phyloP scores from a whole-genome alignment of 352 stramenopile genomes.

The Blastocystis sp. region DNA sequence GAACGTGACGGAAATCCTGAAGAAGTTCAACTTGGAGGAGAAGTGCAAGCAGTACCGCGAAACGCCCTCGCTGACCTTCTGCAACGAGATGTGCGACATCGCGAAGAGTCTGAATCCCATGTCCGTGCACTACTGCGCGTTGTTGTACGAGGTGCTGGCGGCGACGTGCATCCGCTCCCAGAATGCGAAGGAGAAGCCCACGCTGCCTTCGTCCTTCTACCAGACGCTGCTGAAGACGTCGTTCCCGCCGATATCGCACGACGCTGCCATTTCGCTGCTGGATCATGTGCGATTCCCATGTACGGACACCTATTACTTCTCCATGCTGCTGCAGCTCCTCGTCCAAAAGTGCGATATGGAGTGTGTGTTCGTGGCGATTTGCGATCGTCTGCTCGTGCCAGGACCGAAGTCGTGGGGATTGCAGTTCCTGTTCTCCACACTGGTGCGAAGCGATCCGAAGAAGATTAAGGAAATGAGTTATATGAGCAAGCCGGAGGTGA shows the following conservation, averaged over 20 bases:
- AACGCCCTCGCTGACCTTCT: neutral
- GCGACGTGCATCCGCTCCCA: neutral
- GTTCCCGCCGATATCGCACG: neutral
- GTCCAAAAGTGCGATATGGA: conserved; percentile 27
- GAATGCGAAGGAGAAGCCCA: neutral
- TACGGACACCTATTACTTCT: conserved; percentile 59
- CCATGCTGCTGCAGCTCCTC: conserved; percentile 44
- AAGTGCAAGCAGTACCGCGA: neutral
- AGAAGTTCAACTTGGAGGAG: neutral
- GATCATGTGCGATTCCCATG: conserved; percentile 50
- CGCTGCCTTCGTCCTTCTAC: conserved; percentile 38
- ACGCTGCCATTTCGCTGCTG: conserved; percentile 25
- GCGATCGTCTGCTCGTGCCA: conserved; percentile 26
- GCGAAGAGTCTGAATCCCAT: neutral
- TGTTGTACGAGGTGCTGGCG: conserved; percentile 53
- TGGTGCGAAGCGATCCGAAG: neutral
- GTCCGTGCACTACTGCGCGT: neutral
- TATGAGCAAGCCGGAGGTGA: neutral
- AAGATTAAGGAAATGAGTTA: conserved; percentile 17
- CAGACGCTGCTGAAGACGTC: conserved; percentile 2
- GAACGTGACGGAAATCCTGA: conserved; percentile 17
- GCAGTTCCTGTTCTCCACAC: conserved; percentile 49
- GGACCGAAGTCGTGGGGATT: conserved; percentile 66
- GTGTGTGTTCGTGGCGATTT: neutral
- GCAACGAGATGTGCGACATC: neutral